These are phyloP conservation scores for Ophioceras dolichostomum DNA, from an alignment of 2,329 filamentous ascomycete species.

Conservation along the genomic window DNA sequence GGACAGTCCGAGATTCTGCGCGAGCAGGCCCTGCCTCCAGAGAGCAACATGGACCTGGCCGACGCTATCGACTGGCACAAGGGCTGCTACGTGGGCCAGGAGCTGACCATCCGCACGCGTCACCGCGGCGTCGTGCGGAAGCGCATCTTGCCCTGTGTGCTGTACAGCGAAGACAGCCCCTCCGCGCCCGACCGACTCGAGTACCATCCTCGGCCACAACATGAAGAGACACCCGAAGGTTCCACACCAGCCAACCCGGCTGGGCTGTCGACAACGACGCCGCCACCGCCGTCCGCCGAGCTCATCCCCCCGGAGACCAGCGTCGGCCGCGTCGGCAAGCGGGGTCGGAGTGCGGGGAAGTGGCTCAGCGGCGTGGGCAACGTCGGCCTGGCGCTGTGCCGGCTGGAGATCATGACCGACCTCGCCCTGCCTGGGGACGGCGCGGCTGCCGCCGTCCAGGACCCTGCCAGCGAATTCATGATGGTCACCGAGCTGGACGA, in stretches of 20 bases:
- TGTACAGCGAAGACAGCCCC: slow-evolving; percentile 44
- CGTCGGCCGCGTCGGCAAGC: slow-evolving; percentile 39
- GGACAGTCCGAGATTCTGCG: slow-evolving; percentile 66
- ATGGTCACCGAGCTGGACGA: slow-evolving; percentile 21
- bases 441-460: slow-evolving; percentile 47
- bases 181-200: slow-evolving; percentile 18
- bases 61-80: slow-evolving; percentile 85
- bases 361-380: slow-evolving; percentile 68
- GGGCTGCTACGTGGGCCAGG: slow-evolving; percentile 94
- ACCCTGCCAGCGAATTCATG: slow-evolving; percentile 44
- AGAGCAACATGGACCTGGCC: slow-evolving; percentile 81
- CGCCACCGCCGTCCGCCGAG: slow-evolving; percentile 14
- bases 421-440: slow-evolving; percentile 55
- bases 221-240: too few relatives aligned
- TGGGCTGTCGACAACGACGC: slow-evolving; percentile 11
- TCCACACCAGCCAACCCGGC: neutral
- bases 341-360: slow-evolving; percentile 65
- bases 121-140: slow-evolving; percentile 91
- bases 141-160: slow-evolving; percentile 66
- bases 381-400: slow-evolving; percentile 74
- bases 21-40: slow-evolving; percentile 67
- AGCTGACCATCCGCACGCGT: slow-evolving; percentile 88
- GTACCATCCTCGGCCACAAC: too few relatives aligned
- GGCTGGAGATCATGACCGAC: slow-evolving; percentile 84
- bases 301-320: slow-evolving; percentile 30